These are phyloP conservation scores for Uromyces viciae-fabae DNA, from an alignment of 1,284 basidiomycete species.

Conservation along the genomic window DNA sequence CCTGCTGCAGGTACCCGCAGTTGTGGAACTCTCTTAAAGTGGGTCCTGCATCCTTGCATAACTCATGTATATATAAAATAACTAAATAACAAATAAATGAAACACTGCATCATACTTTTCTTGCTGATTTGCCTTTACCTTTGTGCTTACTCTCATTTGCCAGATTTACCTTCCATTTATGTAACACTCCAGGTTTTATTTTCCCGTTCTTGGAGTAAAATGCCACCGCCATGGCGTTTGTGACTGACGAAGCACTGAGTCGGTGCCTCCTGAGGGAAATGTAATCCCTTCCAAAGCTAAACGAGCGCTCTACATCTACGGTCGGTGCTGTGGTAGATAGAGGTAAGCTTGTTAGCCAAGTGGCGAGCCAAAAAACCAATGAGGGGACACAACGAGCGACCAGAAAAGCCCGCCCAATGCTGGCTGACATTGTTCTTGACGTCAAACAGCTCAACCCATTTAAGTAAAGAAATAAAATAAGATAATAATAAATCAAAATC, in stretches of 20 bases:
- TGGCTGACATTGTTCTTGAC: too few species aligned
- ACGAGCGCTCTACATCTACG: not conserved
- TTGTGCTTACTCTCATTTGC: not conserved
- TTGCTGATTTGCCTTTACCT: not conserved
- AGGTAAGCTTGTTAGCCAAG: too few species aligned
- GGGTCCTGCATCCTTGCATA: too few species aligned
- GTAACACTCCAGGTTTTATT: not conserved
- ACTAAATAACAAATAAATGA: not conserved
- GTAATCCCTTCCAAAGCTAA: slow-evolving; percentile 1
- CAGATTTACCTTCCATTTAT: not conserved
- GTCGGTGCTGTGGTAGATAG: not conserved
- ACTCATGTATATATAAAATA: not conserved
- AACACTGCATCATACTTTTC: not conserved
- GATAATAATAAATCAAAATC: too few species aligned
- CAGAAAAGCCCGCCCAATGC: too few species aligned
- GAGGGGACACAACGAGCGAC: too few species aligned
- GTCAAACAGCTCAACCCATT: too few species aligned
- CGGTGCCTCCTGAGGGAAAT: not conserved
- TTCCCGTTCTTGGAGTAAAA: slow-evolving; percentile 9
- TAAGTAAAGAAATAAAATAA: too few species aligned
- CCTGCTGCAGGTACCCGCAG: slow-evolving; percentile 4
- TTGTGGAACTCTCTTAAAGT: not conserved
- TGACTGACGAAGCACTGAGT: not conserved
- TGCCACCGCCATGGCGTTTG: not conserved
- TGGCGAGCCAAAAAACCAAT: not conserved